Percentiles rank a stretch among this genome's conserved stretches.
Evolutionary conservation across 108 stramenopile genomes (phyloP).

Genomic region (Skeletonema marinoi): DNA sequence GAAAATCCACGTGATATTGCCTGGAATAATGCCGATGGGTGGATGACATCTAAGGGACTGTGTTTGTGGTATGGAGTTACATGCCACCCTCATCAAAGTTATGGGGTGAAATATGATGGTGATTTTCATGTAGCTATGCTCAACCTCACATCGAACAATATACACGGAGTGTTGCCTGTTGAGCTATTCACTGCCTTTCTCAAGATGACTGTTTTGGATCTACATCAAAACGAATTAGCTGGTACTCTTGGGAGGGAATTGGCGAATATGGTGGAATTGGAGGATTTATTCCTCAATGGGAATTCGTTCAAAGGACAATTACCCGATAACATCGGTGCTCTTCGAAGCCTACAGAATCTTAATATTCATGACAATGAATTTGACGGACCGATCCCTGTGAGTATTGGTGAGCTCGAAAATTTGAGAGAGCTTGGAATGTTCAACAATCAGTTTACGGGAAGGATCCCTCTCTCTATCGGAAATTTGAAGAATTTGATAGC

Average conservation of each 20-base stretch:
- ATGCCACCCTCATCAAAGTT: conserved; percentile 27
- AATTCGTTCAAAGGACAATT: conserved; percentile 29
- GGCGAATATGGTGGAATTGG: conserved; percentile 34
- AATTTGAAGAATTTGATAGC: conserved; percentile 40
- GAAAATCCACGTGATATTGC: conserved; percentile 7
- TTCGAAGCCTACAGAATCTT: conserved; percentile 33
- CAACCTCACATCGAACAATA: conserved; percentile 59
- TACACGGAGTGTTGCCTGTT: conserved; percentile 55
- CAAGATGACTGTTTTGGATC: conserved; percentile 41
- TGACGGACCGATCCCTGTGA: conserved; percentile 55
- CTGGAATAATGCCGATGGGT: conserved; percentile 27
- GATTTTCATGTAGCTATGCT: conserved; percentile 41
- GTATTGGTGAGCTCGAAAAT: conserved; percentile 43
- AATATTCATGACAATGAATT: conserved; percentile 56
- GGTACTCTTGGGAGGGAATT: conserved; percentile 46
- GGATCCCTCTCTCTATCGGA: conserved; percentile 36
- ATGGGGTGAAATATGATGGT: conserved; percentile 10
- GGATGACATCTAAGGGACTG: conserved; percentile 28
- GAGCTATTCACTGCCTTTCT: conserved; percentile 45
- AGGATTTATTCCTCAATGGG: conserved; percentile 20
- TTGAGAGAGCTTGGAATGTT: conserved; percentile 44
- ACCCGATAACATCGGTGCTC: conserved; percentile 27
- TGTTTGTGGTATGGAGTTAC: conserved; percentile 42
- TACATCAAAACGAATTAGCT: conserved; percentile 51
- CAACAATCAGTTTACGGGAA: conserved; percentile 35